Base-by-base conservation (phyloP, 31 red algal species). In the Odonthalia washingtoniensis region DNA sequence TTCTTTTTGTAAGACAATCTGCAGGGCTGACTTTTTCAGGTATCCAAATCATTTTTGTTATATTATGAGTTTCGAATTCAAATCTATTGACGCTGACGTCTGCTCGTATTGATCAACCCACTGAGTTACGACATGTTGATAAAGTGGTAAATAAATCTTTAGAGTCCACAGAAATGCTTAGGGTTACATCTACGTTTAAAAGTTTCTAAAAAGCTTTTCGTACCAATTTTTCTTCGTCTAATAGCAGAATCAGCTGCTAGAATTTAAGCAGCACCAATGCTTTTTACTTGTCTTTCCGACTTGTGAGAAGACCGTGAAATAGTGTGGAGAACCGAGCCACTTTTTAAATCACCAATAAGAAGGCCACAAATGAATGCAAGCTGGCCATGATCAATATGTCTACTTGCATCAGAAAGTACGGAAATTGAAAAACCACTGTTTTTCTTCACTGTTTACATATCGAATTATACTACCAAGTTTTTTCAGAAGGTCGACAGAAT, bases 111-210 rank as follows among this genome's bases (percentile, higher is more conserved):
- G 28, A 72, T 72, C 68, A 26, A 34, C 31, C 68, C 12, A 31
- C 68, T 26, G 68, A 72, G 31, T 72, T 72, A 26, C 12, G 68
- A 72, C n/a, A n/a, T n/a, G n/a, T n/a, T n/a, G n/a, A n/a, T n/a
- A n/a, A n/a, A n/a, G n/a, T n/a, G n/a, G n/a, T n/a, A n/a, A n/a
- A n/a, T 72, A 72, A 28, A 72, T 72, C 31, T n/a, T 34, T n/a
- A 14, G 68, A 31, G 31, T 26, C 68, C 18, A 72, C 12, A 14
- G 31, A 14, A 72, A 72, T n/a, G n/a, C 12, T 72, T 14, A 72
- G 31, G 28, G 16, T 31, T 16, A 31, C 31, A 26, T 72, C 18
- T 26, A 34, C 12, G 14, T 14, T 12, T 14, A 75, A 39, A 39
- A 75, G 5, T 37, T 5, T 40, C 34, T 5, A 75, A 40, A 75